These are phyloP conservation scores for Sanghuangporus sanghuang DNA, from an alignment of 1,284 basidiomycete genomes.

Conservation along the genomic window DNA sequence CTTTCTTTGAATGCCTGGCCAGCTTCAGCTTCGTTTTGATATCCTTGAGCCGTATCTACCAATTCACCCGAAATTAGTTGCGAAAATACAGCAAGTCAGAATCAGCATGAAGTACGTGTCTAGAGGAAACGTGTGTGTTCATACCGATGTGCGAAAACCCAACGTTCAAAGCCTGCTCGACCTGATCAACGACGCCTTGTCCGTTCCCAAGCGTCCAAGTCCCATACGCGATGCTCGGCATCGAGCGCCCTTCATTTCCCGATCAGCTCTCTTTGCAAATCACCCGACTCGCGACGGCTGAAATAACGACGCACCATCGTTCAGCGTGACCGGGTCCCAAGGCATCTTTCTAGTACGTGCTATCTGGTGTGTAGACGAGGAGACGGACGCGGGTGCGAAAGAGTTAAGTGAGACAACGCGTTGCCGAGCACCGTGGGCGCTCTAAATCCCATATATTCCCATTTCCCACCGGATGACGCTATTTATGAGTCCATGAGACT, in stretches of 20 bases:
- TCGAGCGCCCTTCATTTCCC: slow-evolving; percentile 31
- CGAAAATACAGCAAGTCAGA: neutral
- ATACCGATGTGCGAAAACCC: slow-evolving; percentile 51
- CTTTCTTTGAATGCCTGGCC: slow-evolving; percentile 44
- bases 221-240: slow-evolving; percentile 48
- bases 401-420: neutral
- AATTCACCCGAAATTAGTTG: neutral
- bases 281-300: neutral
- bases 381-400: neutral
- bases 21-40: slow-evolving; percentile 45
- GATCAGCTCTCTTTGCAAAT: neutral
- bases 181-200: slow-evolving; percentile 40
- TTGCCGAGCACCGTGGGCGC: neutral
- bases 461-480: neutral
- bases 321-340: slow-evolving; percentile 41
- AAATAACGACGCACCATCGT: slow-evolving; percentile 32
- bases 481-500: neutral
- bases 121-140: slow-evolving; percentile 16
- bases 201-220: slow-evolving; percentile 50
- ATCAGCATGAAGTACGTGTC: neutral
- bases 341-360: slow-evolving; percentile 30
- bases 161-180: slow-evolving; percentile 46
- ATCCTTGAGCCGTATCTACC: slow-evolving; percentile 44
- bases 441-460: neutral
- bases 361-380: neutral